A percentile compares a stretch with the other conserved stretches of the same genome.
Conservation (phyloP, 345 rosid genomes). For the Gossypioides kirkii region DNA sequence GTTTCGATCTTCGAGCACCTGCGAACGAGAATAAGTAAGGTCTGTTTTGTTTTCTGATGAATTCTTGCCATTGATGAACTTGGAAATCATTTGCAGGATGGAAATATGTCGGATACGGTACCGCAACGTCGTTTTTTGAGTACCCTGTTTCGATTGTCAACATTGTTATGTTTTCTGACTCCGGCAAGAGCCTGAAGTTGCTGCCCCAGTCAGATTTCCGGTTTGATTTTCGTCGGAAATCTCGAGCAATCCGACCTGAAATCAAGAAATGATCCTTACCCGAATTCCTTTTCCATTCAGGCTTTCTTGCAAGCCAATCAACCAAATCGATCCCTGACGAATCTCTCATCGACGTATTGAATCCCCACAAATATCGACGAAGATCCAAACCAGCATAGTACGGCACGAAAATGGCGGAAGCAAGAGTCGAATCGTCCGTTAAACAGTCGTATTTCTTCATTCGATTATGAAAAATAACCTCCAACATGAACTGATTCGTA, state of each 20-base stretch:
- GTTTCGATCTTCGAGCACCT: conserved; percentile 33
- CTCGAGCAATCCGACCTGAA: conserved; percentile 38
- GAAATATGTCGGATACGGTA: conserved; percentile 47
- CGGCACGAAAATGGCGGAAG: conserved; percentile 46
- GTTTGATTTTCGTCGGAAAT: conserved; percentile 27
- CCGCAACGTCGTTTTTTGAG: conserved; percentile 27
- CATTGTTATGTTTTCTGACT: conserved; percentile 35
- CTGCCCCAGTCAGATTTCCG: conserved; percentile 36
- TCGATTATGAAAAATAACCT: conserved; percentile 41
- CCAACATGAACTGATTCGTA: conserved; percentile 33
- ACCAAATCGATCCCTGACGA: conserved; percentile 23
- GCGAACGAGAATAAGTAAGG: conserved; percentile 33
- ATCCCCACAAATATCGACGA: conserved; percentile 40
- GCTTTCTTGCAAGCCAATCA: conserved; percentile 30
- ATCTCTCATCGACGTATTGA: conserved; percentile 29
- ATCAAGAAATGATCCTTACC: conserved; percentile 47
- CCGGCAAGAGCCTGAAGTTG: conserved; percentile 34
- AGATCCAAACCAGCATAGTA: conserved; percentile 42
- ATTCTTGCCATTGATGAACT: conserved; percentile 33
- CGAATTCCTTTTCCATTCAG: conserved; percentile 36
- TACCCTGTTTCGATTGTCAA: conserved; percentile 34
- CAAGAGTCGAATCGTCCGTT: conserved; percentile 35
- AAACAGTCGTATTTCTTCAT: conserved; percentile 40
- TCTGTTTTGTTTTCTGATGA: conserved; percentile 23
- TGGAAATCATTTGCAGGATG: conserved; percentile 34